Conservation (phyloP, 257 asterid genomes). For the Anisodus tanguticus region DNA sequence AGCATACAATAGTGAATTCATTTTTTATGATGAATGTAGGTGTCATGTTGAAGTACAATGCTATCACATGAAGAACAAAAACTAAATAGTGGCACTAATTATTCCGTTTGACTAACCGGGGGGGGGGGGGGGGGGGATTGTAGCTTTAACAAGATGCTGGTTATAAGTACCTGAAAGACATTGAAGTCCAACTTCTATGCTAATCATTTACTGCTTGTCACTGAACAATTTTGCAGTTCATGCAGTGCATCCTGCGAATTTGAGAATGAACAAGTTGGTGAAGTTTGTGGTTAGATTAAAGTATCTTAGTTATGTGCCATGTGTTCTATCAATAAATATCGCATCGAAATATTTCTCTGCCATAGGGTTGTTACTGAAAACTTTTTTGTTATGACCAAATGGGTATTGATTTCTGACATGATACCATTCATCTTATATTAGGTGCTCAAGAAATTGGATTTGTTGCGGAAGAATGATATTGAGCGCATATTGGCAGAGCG, state of each 20-base stretch:
- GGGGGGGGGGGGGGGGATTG: background rate
- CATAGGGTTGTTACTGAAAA: slow-evolving; percentile 5
- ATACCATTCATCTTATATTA: slow-evolving; percentile 49
- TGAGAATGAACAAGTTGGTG: slow-evolving; percentile 19
- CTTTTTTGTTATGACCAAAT: slow-evolving; percentile 4
- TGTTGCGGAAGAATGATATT: slow-evolving; percentile 92
- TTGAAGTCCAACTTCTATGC: slow-evolving; percentile 14
- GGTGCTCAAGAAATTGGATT: slow-evolving; percentile 92
- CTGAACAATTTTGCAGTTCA: slow-evolving; percentile 3
- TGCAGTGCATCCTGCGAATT: background rate
- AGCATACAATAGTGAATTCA: background rate
- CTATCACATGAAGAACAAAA: background rate
- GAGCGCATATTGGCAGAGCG: slow-evolving; percentile 98
- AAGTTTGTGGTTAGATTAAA: slow-evolving; percentile 23
- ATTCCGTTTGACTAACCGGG: background rate
- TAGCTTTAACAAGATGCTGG: background rate
- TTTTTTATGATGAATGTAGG: background rate
- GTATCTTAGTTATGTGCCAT: slow-evolving; percentile 8
- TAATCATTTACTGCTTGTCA: slow-evolving; percentile 17
- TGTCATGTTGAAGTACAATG: background rate
- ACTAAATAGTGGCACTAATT: background rate
- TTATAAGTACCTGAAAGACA: slow-evolving; percentile 22
- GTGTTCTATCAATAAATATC: slow-evolving; percentile 17
- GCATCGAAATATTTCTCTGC: slow-evolving; percentile 18
- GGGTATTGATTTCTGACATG: slow-evolving; percentile 35